Conservation (phyloP, 805 yeast species). For the Phaffomyces opuntiae region DNA sequence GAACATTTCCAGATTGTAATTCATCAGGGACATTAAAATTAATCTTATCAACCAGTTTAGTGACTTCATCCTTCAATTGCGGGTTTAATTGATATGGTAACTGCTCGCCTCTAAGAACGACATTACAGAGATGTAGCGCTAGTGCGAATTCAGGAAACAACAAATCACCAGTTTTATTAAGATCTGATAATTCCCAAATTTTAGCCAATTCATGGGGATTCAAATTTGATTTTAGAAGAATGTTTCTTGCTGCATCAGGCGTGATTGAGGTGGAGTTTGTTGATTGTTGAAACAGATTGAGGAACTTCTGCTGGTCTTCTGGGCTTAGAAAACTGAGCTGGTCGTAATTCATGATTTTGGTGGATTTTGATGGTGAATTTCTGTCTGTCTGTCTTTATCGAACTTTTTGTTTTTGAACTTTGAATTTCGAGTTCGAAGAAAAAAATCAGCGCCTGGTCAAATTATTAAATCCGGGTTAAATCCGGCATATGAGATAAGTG, state of each 20-base stretch:
- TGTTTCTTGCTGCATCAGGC: slow-evolving; percentile 71
- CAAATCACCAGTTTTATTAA: slow-evolving; percentile 75
- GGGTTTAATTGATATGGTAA: slow-evolving; percentile 69
- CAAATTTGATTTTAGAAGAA: slow-evolving; percentile 73
- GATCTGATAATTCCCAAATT: slow-evolving; percentile 87
- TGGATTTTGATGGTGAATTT: not conserved
- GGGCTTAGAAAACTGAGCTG: slow-evolving; percentile 54
- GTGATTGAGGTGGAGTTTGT: slow-evolving; percentile 52
- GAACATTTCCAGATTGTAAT: slow-evolving; percentile 1
- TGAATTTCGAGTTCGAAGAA: not conserved
- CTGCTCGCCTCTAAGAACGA: slow-evolving; percentile 67
- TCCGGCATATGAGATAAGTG: not conserved
- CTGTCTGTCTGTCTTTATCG: not conserved
- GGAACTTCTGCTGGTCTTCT: slow-evolving; percentile 80
- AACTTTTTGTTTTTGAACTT: not conserved
- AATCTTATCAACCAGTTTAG: slow-evolving; percentile 80
- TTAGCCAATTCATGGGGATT: slow-evolving; percentile 70
- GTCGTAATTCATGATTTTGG: slow-evolving; percentile 1
- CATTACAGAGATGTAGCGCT: slow-evolving; percentile 81
- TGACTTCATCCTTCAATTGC: slow-evolving; percentile 72
- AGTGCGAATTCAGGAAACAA: slow-evolving; percentile 92
- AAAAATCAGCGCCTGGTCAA: not conserved
- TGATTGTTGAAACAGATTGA: slow-evolving; percentile 71
- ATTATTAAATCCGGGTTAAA: not conserved
- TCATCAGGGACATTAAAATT: slow-evolving; percentile 66